phyloP scores from a whole-genome alignment of 768 basidiomycete species.

The Gautieria morchelliformis region DNA sequence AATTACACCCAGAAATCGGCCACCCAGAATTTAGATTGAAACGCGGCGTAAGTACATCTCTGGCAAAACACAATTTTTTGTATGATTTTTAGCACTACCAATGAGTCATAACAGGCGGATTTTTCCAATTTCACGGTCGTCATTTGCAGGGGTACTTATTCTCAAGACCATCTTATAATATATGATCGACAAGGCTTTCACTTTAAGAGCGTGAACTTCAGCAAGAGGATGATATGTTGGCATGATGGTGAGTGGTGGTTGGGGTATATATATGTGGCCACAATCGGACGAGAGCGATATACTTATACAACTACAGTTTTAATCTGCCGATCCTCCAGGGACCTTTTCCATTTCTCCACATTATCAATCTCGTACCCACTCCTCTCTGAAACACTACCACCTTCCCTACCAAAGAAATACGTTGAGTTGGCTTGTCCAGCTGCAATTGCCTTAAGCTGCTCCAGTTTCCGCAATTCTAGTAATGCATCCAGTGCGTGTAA shows the following conservation, averaged over 20 bases:
- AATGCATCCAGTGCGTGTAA: constrained; percentile 32
- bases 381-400: constrained; percentile 26
- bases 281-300: neutral
- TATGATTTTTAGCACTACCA: no score
- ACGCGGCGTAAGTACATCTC: no score
- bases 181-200: no score
- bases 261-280: neutral
- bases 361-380: constrained; percentile 40
- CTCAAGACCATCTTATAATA: no score
- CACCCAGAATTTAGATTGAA: no score
- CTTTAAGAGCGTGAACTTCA: no score
- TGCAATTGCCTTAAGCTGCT: constrained; percentile 46
- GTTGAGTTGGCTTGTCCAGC: constrained; percentile 40
- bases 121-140: no score
- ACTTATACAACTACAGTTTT: neutral
- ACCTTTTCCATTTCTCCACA: constrained; percentile 27
- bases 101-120: no score
- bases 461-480: constrained; percentile 39
- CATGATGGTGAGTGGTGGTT: neutral
- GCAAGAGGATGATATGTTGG: no score
- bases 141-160: no score
- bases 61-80: no score
- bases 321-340: neutral
- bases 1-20: no score
- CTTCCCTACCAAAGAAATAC: constrained; percentile 35